Evolutionary conservation across 306 rosid genomes (phyloP).

Genomic region (Prunus kanzakura): DNA sequence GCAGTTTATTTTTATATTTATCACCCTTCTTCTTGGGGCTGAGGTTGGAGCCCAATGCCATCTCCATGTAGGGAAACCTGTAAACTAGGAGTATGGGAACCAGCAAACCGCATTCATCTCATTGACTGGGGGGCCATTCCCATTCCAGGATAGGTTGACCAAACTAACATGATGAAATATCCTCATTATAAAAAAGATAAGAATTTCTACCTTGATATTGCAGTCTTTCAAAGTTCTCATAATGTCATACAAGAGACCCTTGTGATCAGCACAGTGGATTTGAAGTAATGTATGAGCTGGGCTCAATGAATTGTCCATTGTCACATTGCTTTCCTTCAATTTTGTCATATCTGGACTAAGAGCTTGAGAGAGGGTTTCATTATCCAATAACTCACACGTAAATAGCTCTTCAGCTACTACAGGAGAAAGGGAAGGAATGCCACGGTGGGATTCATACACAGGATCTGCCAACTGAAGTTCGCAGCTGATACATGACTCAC

Average conservation of each 20-base stretch:
- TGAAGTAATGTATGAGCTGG: slow-evolving; percentile 73
- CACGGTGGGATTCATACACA: slow-evolving; percentile 50
- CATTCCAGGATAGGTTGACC: neutral
- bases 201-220: slow-evolving; percentile 50
- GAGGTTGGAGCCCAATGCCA: neutral
- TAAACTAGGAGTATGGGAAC: neutral
- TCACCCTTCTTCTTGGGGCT: neutral
- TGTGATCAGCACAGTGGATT: slow-evolving; percentile 63
- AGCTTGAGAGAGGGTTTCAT: slow-evolving; percentile 51
- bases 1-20: no score
- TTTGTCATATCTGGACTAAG: slow-evolving; percentile 60
- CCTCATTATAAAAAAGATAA: slow-evolving; percentile 1
- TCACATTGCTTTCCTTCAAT: slow-evolving; percentile 50
- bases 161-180: neutral
- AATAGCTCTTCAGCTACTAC: slow-evolving; percentile 55
- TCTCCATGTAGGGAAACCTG: neutral
- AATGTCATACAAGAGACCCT: slow-evolving; percentile 70
- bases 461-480: slow-evolving; percentile 67
- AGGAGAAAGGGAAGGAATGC: slow-evolving; percentile 52
- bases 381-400: slow-evolving; percentile 42
- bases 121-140: neutral
- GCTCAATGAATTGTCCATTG: slow-evolving; percentile 65
- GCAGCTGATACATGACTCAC: slow-evolving; percentile 58
- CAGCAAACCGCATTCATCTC: neutral
- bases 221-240: slow-evolving; percentile 76